phyloP scores from a whole-genome alignment of 148 eudicot genomes.

The Rhododendron vialii region DNA sequence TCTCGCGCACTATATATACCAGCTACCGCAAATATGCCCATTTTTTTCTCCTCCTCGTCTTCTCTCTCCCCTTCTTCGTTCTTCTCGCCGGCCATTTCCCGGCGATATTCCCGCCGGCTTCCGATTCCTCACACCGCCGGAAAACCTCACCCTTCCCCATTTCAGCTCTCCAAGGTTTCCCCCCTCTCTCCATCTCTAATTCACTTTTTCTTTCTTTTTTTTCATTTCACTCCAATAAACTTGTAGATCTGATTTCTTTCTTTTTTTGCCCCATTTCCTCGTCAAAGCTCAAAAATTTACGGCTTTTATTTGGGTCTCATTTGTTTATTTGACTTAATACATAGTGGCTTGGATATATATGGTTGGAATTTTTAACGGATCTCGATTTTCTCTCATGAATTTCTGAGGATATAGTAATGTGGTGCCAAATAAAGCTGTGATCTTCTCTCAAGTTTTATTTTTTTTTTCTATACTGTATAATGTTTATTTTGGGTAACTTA shows the following conservation, averaged over 20 bases:
- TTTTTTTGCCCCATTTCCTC: not conserved
- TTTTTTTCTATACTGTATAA: not conserved
- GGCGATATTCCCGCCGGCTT: conserved; percentile 6
- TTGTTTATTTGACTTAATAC: not conserved
- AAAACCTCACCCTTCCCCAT: not conserved
- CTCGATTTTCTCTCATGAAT: not conserved
- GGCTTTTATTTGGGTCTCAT: not conserved
- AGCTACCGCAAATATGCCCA: conserved; percentile 19
- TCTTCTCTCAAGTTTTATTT: not conserved
- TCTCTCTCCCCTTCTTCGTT: not conserved
- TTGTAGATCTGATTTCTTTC: conserved; percentile 17
- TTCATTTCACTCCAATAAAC: not conserved
- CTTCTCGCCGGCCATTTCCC: conserved; percentile 7
- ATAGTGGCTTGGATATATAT: not conserved
- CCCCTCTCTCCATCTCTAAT: not conserved
- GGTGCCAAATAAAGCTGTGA: not conserved
- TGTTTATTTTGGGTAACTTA: not conserved
- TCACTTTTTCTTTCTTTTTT: not conserved
- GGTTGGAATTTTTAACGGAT: not conserved
- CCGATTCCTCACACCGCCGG: not conserved
- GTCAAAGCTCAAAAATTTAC: not conserved
- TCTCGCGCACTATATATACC: conserved; percentile 32
- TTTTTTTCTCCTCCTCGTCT: conserved; percentile 39
- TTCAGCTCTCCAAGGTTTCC: conserved; percentile 5
- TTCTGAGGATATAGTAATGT: not conserved